Base-by-base conservation (phyloP, 306 rosid species). In the Alnus glutinosa region DNA sequence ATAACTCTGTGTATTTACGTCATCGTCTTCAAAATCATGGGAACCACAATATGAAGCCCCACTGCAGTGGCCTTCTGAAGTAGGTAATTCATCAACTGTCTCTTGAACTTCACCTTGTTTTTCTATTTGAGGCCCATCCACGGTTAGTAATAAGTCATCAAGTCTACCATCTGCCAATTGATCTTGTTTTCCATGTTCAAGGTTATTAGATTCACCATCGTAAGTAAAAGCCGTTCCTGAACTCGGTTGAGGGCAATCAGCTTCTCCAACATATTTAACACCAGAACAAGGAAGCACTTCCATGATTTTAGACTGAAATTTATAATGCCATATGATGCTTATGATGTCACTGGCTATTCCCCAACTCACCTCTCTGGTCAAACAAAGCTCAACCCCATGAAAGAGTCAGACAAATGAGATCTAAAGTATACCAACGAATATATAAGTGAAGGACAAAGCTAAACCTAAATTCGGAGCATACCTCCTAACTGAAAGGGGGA, bases 251-350 rank as follows among this genome's bases (percentile, higher is more conserved):
- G 92, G 76, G 82, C 89, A 79, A 83, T 91, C 97, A 66, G 97
- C 86, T 72, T 92, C 91, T 23, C 90, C 89, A 74, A 82, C 87
- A 88, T 82, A 80, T 72, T 88, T 93, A 78, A 88, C 88, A 28
- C 85, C 91, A 54, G 97, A 91, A 83, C 92, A 90, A 75, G 98
- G 90, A 84, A 93, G 93, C 86, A 93, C 92, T 88, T 90, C 97
- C 99, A 93, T 96, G 77, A 81, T 83, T 78, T 69, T 81, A 87
- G 8, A 75, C 72, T 48, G 75, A 74, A 78, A 79, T 42, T 58
- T 8, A 46, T 79, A 75, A 62, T 55, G 55, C 69, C 88, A 85
- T 82, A 71, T 36, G 75, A 86, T 77, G 73, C 47, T 5, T 79
- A 58, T 76, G 77, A 52, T 71, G 75, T 44, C 82, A 70, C 78